Evolutionary conservation across 495 filamentous ascomycete genomes (phyloP).

Genomic region (Xylaria castorea): DNA sequence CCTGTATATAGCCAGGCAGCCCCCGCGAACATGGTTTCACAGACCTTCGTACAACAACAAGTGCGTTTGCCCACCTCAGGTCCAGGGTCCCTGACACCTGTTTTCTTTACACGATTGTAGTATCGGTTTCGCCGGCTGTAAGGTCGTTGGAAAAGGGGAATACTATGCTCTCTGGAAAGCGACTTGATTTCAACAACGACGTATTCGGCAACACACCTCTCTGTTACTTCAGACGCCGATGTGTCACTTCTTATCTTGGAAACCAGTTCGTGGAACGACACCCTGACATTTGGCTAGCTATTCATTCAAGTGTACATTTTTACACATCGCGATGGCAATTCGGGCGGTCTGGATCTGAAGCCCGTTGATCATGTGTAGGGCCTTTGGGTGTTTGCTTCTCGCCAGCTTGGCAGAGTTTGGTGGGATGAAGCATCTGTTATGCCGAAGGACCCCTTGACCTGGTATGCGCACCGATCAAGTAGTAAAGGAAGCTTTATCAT

Average conservation of each 20-base stretch:
- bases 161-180: not conserved
- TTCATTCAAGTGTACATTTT: not conserved
- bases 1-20: too few relatives aligned
- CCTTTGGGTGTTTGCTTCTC: not conserved
- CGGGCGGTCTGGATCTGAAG: not conserved
- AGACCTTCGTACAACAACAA: too few relatives aligned
- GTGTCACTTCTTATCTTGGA: not conserved
- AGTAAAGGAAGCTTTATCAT: not conserved
- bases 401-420: not conserved
- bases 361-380: not conserved
- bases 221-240: not conserved
- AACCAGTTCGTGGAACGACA: not conserved
- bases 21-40: too few relatives aligned
- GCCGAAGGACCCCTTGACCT: not conserved
- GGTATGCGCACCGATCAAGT: not conserved
- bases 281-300: not conserved
- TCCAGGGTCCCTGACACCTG: too few relatives aligned
- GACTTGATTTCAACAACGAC: not conserved
- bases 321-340: not conserved
- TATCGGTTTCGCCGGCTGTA: not conserved
- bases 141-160: not conserved
- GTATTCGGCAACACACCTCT: not conserved
- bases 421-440: not conserved
- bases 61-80: too few relatives aligned
- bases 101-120: not conserved